Percentiles rank a stretch among this genome's conserved stretches.
phyloP scores from a whole-genome alignment of 345 rosid genomes.

The Leavenworthia alabamica region DNA sequence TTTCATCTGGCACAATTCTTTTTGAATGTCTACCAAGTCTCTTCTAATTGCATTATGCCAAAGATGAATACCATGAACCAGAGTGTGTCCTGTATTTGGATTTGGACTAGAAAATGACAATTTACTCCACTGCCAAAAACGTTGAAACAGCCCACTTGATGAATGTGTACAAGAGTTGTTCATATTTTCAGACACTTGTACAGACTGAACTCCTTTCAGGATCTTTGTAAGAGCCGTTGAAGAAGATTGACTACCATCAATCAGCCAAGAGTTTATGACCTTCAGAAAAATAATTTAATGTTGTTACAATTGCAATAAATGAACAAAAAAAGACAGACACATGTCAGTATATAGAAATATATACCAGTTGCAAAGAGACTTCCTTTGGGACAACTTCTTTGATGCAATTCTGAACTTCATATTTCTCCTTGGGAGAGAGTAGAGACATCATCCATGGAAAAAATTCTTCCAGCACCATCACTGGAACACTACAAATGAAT shows the following conservation, averaged over 20 bases:
- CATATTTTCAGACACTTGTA: constrained; percentile 24
- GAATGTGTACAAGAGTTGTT: constrained; percentile 17
- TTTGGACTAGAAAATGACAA: constrained; percentile 11
- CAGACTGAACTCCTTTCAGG: constrained; percentile 19
- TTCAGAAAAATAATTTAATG: constrained; percentile 22
- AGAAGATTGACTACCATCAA: constrained; percentile 23
- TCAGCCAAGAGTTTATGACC: constrained; percentile 57
- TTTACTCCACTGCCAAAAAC: constrained; percentile 29
- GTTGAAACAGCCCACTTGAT: constrained; percentile 26
- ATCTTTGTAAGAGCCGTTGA: constrained; percentile 19
- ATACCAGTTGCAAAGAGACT: constrained; percentile 53
- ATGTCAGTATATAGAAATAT: constrained; percentile 9
- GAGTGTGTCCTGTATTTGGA: constrained; percentile 24
- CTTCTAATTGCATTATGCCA: constrained; percentile 50
- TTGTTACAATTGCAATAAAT: constrained; percentile 14
- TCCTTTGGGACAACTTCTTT: constrained; percentile 43
- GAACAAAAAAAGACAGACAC: not conserved
- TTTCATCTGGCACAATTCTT: constrained; percentile 36
- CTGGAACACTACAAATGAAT: constrained; percentile 61
- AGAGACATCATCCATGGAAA: constrained; percentile 65
- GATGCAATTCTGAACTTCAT: constrained; percentile 36
- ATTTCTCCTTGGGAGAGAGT: constrained; percentile 37
- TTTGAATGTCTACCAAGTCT: constrained; percentile 50
- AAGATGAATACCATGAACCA: constrained; percentile 37
- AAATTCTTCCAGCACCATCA: constrained; percentile 48